A percentile compares a stretch with the other conserved stretches of the same genome.
phyloP scores from a whole-genome alignment of 1,284 basidiomycete genomes.

The Naganishia cerealis region DNA sequence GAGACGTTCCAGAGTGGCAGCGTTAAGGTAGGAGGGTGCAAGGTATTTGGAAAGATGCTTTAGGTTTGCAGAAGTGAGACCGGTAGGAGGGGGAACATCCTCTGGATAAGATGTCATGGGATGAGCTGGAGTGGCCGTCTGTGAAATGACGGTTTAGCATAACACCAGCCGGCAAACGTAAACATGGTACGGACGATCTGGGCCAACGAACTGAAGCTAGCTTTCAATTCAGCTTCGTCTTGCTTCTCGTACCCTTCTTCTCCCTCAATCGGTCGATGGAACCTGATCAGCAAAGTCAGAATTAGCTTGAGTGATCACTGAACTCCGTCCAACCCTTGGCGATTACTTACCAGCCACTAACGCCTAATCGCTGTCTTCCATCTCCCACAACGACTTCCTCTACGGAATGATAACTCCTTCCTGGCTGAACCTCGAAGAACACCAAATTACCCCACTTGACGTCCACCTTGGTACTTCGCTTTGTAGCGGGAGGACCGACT shows the following conservation, averaged over 20 bases:
- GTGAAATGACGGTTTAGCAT: conserved; percentile 58
- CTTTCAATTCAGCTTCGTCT: conserved; percentile 65
- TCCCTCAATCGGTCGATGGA: conserved; percentile 85
- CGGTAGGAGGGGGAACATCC: conserved; percentile 45
- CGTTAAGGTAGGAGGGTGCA: conserved; percentile 85
- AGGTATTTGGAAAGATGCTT: conserved; percentile 77
- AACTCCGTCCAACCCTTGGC: background rate
- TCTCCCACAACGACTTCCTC: conserved; percentile 89
- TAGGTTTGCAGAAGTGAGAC: conserved; percentile 64
- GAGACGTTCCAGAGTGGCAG: conserved; percentile 76
- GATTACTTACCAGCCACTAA: conserved; percentile 76
- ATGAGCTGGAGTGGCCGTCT: conserved; percentile 62
- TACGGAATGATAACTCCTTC: conserved; percentile 92
- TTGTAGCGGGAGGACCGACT: conserved; percentile 49
- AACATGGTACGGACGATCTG: conserved; percentile 48
- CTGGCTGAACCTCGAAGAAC: conserved; percentile 78
- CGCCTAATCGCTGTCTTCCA: conserved; percentile 73
- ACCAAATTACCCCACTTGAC: conserved; percentile 92
- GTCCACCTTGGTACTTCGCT: conserved; percentile 45
- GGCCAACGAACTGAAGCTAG: conserved; percentile 57
- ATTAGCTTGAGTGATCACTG: background rate
- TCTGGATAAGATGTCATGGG: conserved; percentile 48
- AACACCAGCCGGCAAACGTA: background rate
- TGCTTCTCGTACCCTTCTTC: conserved; percentile 76
- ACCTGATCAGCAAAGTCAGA: conserved; percentile 55